These are phyloP conservation scores for Trichoderma sp. DNA, from an alignment of 2,329 filamentous ascomycete species.

Conservation along the genomic window DNA sequence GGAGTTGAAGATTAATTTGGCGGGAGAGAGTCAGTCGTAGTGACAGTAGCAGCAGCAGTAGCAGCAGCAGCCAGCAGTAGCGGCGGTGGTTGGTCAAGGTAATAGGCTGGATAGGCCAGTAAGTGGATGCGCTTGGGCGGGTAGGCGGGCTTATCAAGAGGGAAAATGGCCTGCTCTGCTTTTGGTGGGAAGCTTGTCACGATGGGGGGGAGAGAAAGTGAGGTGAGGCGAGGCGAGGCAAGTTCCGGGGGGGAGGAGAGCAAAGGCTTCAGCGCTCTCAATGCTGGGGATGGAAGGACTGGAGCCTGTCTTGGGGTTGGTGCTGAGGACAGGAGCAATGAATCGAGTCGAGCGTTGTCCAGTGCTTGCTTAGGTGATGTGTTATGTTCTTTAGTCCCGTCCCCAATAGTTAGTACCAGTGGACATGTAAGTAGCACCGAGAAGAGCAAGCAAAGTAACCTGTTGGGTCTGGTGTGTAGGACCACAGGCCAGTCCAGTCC, in stretches of 20 bases:
- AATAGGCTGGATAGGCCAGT: constrained; percentile 1
- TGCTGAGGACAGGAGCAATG: background rate
- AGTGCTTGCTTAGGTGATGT: background rate
- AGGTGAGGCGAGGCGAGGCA: background rate
- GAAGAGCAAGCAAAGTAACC: too few relatives aligned
- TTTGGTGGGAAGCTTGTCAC: background rate
- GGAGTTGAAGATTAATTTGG: constrained; percentile 16
- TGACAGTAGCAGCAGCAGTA: background rate
- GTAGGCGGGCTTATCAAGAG: constrained; percentile 4
- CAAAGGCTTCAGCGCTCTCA: background rate
- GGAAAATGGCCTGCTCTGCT: background rate
- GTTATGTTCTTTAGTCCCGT: background rate
- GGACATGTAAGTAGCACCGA: background rate
- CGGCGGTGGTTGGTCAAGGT: constrained; percentile 13
- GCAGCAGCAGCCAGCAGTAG: constrained; percentile 12
- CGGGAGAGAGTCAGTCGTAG: constrained; percentile 8
- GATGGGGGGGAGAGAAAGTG: background rate
- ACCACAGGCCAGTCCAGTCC: background rate
- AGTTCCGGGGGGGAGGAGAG: background rate
- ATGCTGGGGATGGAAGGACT: background rate
- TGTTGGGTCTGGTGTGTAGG: background rate
- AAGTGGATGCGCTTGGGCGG: constrained; percentile 7
- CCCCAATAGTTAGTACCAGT: background rate
- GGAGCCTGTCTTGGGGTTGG: background rate
- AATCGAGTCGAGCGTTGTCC: background rate